Conservation (phyloP, 2,329 filamentous ascomycete genomes). For the Fusarium sororula region DNA sequence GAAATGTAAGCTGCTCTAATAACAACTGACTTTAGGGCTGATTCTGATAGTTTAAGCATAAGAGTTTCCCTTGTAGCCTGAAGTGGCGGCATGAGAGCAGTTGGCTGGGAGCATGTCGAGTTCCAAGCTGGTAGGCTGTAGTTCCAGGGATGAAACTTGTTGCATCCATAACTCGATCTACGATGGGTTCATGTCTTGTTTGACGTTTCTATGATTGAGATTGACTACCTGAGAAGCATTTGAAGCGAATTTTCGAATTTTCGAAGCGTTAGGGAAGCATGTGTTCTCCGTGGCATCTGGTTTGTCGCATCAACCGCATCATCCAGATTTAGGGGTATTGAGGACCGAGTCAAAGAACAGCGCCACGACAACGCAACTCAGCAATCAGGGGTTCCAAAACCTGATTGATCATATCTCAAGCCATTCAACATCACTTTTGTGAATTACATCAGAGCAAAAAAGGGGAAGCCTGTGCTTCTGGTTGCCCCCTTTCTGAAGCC, state of each 20-base stretch:
- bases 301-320: not conserved
- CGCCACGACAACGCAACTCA: not conserved
- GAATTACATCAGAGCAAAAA: not conserved
- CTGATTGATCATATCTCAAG: fast-evolving
- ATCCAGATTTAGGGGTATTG: not conserved
- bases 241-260: not conserved
- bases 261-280: fast-evolving
- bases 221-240: fast-evolving
- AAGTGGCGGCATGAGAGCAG: fast-evolving
- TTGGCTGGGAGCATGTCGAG: fast-evolving
- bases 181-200: too few species aligned
- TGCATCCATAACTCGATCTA: not conserved
- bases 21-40: fast-evolving
- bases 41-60: too few species aligned
- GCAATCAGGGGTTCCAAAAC: not conserved
- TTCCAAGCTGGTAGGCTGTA: fast-evolving
- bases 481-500: not conserved
- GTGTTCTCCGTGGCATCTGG: not conserved
- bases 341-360: not conserved
- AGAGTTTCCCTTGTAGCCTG: not conserved
- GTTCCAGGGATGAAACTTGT: not conserved
- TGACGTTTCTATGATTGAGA: not conserved
- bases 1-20: not conserved
- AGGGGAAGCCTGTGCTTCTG: fast-evolving
- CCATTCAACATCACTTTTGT: not conserved